phyloP scores from a whole-genome alignment of 2,329 filamentous ascomycete genomes.

The Dactylonectria macrodidyma region DNA sequence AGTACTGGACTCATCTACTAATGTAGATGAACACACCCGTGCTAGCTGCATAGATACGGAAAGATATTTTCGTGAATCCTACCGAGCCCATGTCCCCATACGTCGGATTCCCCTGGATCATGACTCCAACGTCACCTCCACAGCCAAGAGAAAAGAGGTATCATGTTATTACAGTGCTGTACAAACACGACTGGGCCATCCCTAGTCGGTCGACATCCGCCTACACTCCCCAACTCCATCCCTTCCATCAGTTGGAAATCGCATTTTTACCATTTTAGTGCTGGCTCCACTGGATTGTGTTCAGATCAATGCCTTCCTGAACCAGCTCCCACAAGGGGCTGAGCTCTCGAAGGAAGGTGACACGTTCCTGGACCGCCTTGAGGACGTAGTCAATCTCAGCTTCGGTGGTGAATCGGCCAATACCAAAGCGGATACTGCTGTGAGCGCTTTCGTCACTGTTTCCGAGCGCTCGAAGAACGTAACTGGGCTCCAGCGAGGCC shows the following conservation, averaged over 20 bases:
- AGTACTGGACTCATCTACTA: constrained; percentile 27
- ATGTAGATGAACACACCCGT: constrained; percentile 28
- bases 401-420: constrained; percentile 96
- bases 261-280: constrained; percentile 70
- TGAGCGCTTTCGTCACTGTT: constrained; percentile 98
- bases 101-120: constrained; percentile 36
- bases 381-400: constrained; percentile 97
- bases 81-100: constrained; percentile 33
- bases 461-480: constrained; percentile 93
- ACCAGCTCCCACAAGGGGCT: constrained; percentile 98
- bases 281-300: constrained; percentile 98
- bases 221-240: constrained; percentile 13
- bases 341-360: constrained; percentile 92
- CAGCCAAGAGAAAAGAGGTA: constrained; percentile 50
- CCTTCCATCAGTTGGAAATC: constrained; percentile 5
- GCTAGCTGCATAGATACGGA: constrained; percentile 24
- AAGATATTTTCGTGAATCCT: constrained; percentile 29
- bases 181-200: constrained; percentile 48
- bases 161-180: constrained; percentile 53
- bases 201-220: constrained; percentile 37
- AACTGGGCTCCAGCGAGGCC: constrained; percentile 95
- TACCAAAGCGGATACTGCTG: constrained; percentile 97
- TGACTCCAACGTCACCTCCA: constrained; percentile 44
- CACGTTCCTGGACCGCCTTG: constrained; percentile 91
- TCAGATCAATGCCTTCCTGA: constrained; percentile 94